Evolutionary conservation across 2,329 filamentous ascomycete species (phyloP), one percentile per base, ranked within the genome.

Genomic region (Pseudogymnoascus sp.): DNA sequence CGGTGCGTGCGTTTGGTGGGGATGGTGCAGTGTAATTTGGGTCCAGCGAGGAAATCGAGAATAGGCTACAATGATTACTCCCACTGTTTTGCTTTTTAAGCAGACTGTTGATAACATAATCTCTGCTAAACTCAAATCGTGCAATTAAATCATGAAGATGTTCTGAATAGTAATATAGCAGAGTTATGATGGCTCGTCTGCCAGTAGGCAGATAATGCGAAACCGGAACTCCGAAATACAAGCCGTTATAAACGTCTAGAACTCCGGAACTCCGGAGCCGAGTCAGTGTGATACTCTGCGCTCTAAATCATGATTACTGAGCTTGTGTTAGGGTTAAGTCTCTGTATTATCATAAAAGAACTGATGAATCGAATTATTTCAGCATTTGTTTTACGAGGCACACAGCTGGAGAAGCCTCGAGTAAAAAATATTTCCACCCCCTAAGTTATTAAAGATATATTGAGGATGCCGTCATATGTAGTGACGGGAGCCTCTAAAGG

Each of bases 21-120:
- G 43, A 78, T 69, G 38, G 72, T 65, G 35, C 77, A 62, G 7
- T 73, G 68, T 1, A 67, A 63, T 60, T 74, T 74, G 8, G 70
- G 59, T 0, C 74, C n/a, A 38, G 6, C 5, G 12, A 22, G 9
- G 2, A 41, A 22, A 41, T 41, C 16, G 9, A 41, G 38, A 41
- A 12, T 6, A 5, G 18, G 9, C 12, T 22, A 22, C 9, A 22
- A 22, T 22, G 38, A 22, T 41, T 1, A 25, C 22, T 25, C 22
- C 22, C 22, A 25, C 22, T 2, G 3, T 25, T 25, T 25, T 25
- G 2, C 1, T 25, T 25, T 25, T 4, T 25, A 25, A 25, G 5
- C 22, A 25, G 22, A 4, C 22, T 25, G 22, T 4, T 25, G 22
- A 25, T 25, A 5, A 25, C 3, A 4, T 5, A 25, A 25, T 25